Evolutionary conservation across 2,329 filamentous ascomycete species (phyloP), one percentile per base, ranked within the genome.

Genomic region (Phaeoacremonium minimum): DNA sequence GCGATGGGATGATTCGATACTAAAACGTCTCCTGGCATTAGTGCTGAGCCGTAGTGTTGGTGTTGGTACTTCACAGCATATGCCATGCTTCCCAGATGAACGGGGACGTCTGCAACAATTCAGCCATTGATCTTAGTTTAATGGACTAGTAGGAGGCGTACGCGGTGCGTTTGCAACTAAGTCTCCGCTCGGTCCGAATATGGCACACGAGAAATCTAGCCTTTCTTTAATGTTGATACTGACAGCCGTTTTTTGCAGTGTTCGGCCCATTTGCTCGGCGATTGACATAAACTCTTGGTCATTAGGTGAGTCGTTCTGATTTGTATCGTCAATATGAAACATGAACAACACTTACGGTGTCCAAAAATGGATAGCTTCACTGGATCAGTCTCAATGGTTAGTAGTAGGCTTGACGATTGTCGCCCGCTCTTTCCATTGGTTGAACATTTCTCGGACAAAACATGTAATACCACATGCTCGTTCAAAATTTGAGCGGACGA

Each of bases 231-330:
- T 66, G 33, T 64, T 67, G 14, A 67, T 72, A 2, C 68, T 73
- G 7, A 77, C 69, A 1, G 66, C 67, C 0, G 72, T 76, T 44
- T 73, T 71, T 37, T 77, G 71, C 16, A 77, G 55, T 0, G 71
- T 73, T 4, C 67, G 66, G 16, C 73, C 73, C 73, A 77, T 77
- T 42, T 77, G 73, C 40, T 77, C 73, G 1, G 73, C 73, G 14
- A 77, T 75, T 4, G 69, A 67, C 72, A 77, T 76, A 57, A 77
- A 77, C 0, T n/a, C n/a, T n/a, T n/a, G n/a, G n/a, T n/a, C n/a
- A n/a, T n/a, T n/a, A n/a, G n/a, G n/a, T n/a, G n/a, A n/a, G n/a
- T n/a, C n/a, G n/a, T n/a, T n/a, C n/a, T n/a, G n/a, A n/a, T n/a
- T n/a, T n/a, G n/a, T n/a, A n/a, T n/a, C n/a, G n/a, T n/a, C n/a